Evolutionary conservation across 306 rosid genomes (phyloP), one percentile per base, ranked within the genome.

Genomic region (Acacia confusa): DNA sequence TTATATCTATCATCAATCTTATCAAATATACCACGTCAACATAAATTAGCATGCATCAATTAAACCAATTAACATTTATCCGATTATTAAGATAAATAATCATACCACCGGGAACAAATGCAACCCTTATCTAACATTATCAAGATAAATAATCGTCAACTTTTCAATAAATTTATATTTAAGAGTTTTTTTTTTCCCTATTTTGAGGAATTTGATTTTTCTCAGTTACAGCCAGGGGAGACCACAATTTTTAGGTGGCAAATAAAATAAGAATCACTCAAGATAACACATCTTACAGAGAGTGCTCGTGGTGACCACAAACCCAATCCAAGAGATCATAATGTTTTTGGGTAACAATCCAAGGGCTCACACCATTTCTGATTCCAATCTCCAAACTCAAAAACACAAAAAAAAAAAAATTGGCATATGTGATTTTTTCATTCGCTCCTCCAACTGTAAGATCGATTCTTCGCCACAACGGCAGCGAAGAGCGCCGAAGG

Each of bases 251-350:
- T 44, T 32, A 70, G 25, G 30, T 14, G 53, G 30, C 65, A 58
- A 58, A 24, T 82, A 45, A 79, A 85, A 60, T 53, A 75, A 50
- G 61, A 40, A 70, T 79, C 2, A 57, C 77, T 78, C 14, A 84
- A 83, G 97, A 94, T 92, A 92, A 94, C 93, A 73, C 84, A 75
- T n/a, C 90, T 85, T 87, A 90, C 83, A 97, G 10, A 2, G 92
- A 90, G 92, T 83, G 57, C 93, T 90, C 87, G 85, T 80, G 91
- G 70, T 65, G 8, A 41, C 74, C 71, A 66, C 14, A 65, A 24
- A 65, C 43, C 70, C 70, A 66, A 68, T 68, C 72, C 48, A 17
- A 36, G 6, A 27, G 27, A 45, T 66, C 38, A 66, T 3, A 7
- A 2, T 53, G 1, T 6, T 19, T 53, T 20, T n/a, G 57, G 57